Conservation (phyloP, 1,284 basidiomycete genomes). For the Ustilago bromivora region DNA sequence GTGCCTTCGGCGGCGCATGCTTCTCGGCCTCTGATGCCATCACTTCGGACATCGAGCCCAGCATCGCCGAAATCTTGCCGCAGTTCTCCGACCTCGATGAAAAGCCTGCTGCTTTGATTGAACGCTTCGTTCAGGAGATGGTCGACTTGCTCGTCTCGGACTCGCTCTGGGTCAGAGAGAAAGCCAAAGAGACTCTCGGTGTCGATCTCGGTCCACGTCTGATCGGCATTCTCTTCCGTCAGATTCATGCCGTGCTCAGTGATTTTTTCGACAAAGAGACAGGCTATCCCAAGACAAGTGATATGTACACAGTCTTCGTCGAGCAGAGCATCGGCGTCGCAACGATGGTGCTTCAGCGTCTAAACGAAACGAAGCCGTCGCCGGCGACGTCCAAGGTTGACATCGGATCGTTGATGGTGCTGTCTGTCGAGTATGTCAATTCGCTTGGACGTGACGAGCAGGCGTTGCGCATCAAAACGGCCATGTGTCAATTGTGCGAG, state of each 20-base stretch:
- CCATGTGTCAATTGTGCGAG: slow-evolving; percentile 65
- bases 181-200: slow-evolving; percentile 66
- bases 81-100: slow-evolving; percentile 33
- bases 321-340: slow-evolving; percentile 66
- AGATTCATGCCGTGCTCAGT: slow-evolving; percentile 64
- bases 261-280: slow-evolving; percentile 66
- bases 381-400: slow-evolving; percentile 54
- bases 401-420: slow-evolving; percentile 64
- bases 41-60: slow-evolving; percentile 25
- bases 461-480: slow-evolving; percentile 62
- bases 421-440: slow-evolving; percentile 66
- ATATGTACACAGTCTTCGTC: slow-evolving; percentile 66
- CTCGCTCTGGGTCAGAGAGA: slow-evolving; percentile 66
- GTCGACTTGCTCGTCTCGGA: slow-evolving; percentile 66
- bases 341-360: slow-evolving; percentile 56
- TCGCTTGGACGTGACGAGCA: slow-evolving; percentile 60
- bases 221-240: slow-evolving; percentile 61
- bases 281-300: slow-evolving; percentile 57
- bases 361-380: slow-evolving; percentile 37
- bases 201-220: slow-evolving; percentile 56
- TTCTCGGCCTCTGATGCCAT: slow-evolving; percentile 30
- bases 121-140: slow-evolving; percentile 64
- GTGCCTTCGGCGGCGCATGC: slow-evolving; percentile 80
- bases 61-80: slow-evolving; percentile 32
- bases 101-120: slow-evolving; percentile 49